phyloP scores from a whole-genome alignment of 106 monocot genomes.

The Acorus calamus region DNA sequence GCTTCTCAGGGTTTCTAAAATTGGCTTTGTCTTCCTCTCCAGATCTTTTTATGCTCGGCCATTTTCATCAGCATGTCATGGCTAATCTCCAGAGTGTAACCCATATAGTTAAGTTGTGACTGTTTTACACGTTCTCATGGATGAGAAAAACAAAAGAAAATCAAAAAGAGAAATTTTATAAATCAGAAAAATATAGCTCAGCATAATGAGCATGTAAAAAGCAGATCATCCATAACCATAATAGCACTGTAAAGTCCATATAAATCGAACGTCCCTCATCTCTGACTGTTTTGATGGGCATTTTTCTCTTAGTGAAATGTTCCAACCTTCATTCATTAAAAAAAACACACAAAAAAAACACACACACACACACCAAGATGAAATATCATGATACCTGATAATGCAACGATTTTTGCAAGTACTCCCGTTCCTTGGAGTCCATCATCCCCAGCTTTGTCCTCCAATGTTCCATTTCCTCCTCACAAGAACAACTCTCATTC shows the following conservation, averaged over 20 bases:
- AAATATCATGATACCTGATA: slow-evolving; percentile 45
- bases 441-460: slow-evolving; percentile 83
- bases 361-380: no score
- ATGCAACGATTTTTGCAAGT: slow-evolving; percentile 61
- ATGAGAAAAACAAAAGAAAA: neutral
- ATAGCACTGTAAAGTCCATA: no score
- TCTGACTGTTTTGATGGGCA: no score
- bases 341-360: no score
- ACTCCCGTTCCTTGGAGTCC: slow-evolving; percentile 88
- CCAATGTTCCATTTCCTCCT: slow-evolving; percentile 81
- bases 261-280: no score
- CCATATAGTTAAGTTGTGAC: slow-evolving; percentile 67
- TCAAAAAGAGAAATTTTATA: no score
- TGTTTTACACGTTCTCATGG: slow-evolving; percentile 9
- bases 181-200: neutral
- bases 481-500: slow-evolving; percentile 61
- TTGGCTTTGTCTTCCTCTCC: slow-evolving; percentile 94
- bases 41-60: slow-evolving; percentile 90
- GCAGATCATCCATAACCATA: no score
- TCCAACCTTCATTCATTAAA: no score
- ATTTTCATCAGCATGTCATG: slow-evolving; percentile 97
- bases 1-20: slow-evolving; percentile 88
- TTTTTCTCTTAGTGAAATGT: no score
- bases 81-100: slow-evolving; percentile 94
- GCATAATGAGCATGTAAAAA: no score